Conservation (phyloP, 2,329 filamentous ascomycete species). For the Colletotrichum eremochloae region DNA sequence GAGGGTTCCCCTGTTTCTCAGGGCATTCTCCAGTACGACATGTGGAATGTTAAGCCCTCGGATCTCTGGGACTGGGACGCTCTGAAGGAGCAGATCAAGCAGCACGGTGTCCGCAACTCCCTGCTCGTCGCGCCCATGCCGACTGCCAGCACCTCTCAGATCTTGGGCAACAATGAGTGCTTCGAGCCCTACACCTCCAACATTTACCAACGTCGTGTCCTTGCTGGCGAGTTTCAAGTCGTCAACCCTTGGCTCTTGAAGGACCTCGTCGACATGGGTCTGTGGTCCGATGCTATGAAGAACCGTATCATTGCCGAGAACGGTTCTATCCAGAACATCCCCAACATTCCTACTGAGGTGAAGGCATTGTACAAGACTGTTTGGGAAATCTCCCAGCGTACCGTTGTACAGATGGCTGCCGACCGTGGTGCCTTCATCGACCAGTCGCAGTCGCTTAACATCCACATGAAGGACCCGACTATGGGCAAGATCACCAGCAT, state of each 20-base stretch:
- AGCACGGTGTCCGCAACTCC: constrained; percentile 95
- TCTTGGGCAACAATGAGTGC: constrained; percentile 99
- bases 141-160: constrained; percentile 96
- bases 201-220: constrained; percentile 98
- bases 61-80: constrained; percentile 97
- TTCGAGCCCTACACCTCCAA: constrained; percentile 99
- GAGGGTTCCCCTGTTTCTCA: constrained; percentile 94
- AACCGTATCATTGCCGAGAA: constrained; percentile 99
- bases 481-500: constrained; percentile 99
- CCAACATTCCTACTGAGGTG: constrained; percentile 95
- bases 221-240: constrained; percentile 98
- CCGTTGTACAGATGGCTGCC: constrained; percentile 96
- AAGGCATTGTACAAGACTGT: constrained; percentile 99
- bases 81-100: constrained; percentile 90
- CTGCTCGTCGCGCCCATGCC: constrained; percentile 97
- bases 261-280: constrained; percentile 95
- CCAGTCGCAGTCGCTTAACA: constrained; percentile 98
- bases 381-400: constrained; percentile 98
- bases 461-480: constrained; percentile 98
- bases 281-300: constrained; percentile 99
- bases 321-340: constrained; percentile 95
- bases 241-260: constrained; percentile 99
- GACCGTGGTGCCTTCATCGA: constrained; percentile 99
- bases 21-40: constrained; percentile 97
- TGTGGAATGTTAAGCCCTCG: constrained; percentile 95